phyloP scores from a whole-genome alignment of 2,329 filamentous ascomycete genomes.

The Clonostachys rosea region DNA sequence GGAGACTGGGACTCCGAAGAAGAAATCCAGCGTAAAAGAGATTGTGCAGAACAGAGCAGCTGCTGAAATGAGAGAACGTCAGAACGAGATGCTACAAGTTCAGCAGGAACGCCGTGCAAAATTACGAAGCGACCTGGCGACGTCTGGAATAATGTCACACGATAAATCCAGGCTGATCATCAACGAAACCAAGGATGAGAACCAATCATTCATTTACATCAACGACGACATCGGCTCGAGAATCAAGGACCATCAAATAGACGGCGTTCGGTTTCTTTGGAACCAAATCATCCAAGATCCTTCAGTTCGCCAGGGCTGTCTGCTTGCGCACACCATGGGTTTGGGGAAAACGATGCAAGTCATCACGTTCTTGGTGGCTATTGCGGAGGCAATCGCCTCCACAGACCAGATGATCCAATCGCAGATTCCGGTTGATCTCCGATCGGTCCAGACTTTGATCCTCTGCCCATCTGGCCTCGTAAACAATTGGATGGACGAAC shows the following conservation, averaged over 20 bases:
- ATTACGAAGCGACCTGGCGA: conserved; percentile 39
- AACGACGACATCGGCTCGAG: conserved; percentile 55
- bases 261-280: conserved; percentile 86
- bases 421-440: conserved; percentile 67
- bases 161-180: conserved; percentile 53
- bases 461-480: conserved; percentile 72
- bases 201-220: conserved; percentile 59
- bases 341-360: conserved; percentile 91
- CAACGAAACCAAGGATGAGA: conserved; percentile 59
- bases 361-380: conserved; percentile 74
- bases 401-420: conserved; percentile 45
- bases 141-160: conserved; percentile 32
- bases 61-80: conserved; percentile 49
- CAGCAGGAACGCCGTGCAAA: conserved; percentile 47
- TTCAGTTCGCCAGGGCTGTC: conserved; percentile 63
- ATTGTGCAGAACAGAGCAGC: conserved; percentile 30
- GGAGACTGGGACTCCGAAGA: conserved; percentile 5
- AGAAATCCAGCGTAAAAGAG: conserved; percentile 11
- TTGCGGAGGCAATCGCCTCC: conserved; percentile 63
- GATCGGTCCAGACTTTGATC: conserved; percentile 60
- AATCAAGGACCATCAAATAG: conserved; percentile 78
- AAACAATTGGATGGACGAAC: conserved; percentile 79
- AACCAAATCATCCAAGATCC: conserved; percentile 66
- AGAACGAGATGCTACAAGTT: conserved; percentile 45
- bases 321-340: conserved; percentile 88